Evolutionary conservation across 2,329 filamentous ascomycete genomes (phyloP), one percentile per base, ranked within the genome.

Genomic region (Nectriaceae sp.): DNA sequence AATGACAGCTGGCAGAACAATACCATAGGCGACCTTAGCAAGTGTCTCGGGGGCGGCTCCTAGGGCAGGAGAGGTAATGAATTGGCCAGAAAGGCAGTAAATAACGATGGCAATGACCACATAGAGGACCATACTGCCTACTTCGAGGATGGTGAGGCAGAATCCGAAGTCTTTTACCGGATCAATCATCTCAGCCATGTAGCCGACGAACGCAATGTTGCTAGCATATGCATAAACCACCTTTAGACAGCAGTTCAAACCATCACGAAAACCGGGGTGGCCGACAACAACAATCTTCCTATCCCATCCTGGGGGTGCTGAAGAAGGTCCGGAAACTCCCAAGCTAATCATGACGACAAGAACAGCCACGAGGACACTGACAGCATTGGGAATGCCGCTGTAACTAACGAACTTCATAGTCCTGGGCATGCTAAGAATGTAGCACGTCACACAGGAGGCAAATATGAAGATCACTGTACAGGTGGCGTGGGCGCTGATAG

Each of bases 391-490:
- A 24, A 69, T 55, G 11, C 67, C 68, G 2, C 62, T 60, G 39
- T 64, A 55, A 29, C 60, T 51, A 33, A 65, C 60, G 35, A 70
- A 67, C 49, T 66, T 75, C 67, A 88, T 88, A 0, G 85, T 88
- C 41, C 86, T 76, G 1, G 86, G 85, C 24, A 88, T 73, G 5
- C 85, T 88, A 57, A 80, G 83, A 21, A 83, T 51, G 64, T 78
- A 88, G 16, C 81, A 85, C 49, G 84, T 73, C 20, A 85, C 66
- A 6, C 83, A 83, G 5, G 80, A 77, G 46, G 89, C 76, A 16
- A 80, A 77, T n/a, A 82, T 79, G 65, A 87, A 89, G 29, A 75
- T 78, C 47, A 89, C 80, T 1, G 85, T 88, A 70, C 86, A 89
- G 6, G 83, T 60, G 5, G 74, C 73, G 63, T 85, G 79, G 46